Base-by-base conservation (phyloP, 352 stramenopile species). In the Globisporangium nodosum region DNA sequence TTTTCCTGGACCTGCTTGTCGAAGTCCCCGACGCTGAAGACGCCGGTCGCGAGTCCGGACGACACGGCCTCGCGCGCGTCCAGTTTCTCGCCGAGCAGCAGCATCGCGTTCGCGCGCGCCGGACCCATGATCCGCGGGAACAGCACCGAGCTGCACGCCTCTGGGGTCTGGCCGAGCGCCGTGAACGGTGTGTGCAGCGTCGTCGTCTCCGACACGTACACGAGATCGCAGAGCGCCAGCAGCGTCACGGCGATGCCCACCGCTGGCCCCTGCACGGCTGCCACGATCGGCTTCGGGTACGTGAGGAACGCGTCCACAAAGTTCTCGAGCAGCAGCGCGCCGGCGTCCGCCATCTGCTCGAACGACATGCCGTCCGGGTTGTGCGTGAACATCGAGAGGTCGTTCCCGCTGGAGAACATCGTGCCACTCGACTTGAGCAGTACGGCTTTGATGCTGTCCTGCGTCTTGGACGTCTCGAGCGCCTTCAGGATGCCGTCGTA, bases 151-250 rank as follows among this genome's bases (percentile, higher is more conserved):
- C 84, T 96, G 60, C 87, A 96, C n/a, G 90, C 85, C 62, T 98
- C 92, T 0, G 92, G 92, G 3, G 88, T 84, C 58, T 97, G 84
- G 0, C 90, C 92, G 11, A 97, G 69, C 33, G 83, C 71, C 47
- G 88, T 96, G 74, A 98, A 98, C 18, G 90, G 93, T 37, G 90
- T 97, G 70, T 94, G 90, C 70, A 97, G 93, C 24, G 85, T 97
- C 16, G 87, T 81, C 2, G 66, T 80, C 46, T 92, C 75, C n/a
- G 81, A 87, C 49, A 88, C 81, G 66, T 96, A 97, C 40, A 97
- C 85, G 5, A 97, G 57, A 64, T 98, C 93, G 48, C 86, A 96
- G 46, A 97, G 84, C 13, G 73, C 77, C 12, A 97, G 73, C 16
- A 96, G 71, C 11, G 90, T 98, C 20, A 93, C 87, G 6, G 78